Evolutionary conservation across 2,329 filamentous ascomycete species (phyloP).

Genomic region (Onygenales sp.): DNA sequence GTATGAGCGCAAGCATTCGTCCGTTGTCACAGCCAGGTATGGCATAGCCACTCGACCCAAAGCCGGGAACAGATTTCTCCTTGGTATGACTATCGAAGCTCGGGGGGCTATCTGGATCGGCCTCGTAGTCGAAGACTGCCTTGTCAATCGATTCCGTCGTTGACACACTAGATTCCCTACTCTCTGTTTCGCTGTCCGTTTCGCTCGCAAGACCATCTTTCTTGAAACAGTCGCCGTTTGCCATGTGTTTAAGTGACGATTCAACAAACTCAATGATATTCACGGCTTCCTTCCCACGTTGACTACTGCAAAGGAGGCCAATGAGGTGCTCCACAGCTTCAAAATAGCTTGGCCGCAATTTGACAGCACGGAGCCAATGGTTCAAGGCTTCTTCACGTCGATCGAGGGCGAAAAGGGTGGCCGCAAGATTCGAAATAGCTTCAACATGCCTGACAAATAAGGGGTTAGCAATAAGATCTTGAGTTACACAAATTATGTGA

Average conservation of each 20-base stretch:
- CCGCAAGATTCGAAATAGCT: constrained; percentile 86
- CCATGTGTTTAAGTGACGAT: constrained; percentile 50
- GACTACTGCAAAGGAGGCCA: constrained; percentile 70
- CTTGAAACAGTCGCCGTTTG: constrained; percentile 39
- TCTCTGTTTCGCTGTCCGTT: constrained; percentile 47
- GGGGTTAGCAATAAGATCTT: constrained; percentile 2
- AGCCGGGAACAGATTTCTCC: constrained; percentile 39
- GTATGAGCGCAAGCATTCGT: constrained; percentile 82
- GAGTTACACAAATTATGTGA: constrained; percentile 13
- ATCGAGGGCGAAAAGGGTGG: constrained; percentile 74
- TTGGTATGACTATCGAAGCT: constrained; percentile 18
- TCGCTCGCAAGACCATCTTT: constrained; percentile 49
- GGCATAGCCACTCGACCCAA: constrained; percentile 72
- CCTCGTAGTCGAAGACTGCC: constrained; percentile 48
- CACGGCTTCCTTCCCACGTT: constrained; percentile 75
- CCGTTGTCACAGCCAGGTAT: constrained; percentile 84
- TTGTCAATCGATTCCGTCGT: constrained; percentile 45
- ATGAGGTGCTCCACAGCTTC: constrained; percentile 94
- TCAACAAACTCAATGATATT: constrained; percentile 82
- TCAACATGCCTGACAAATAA: constrained; percentile 62
- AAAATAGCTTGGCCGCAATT: constrained; percentile 74
- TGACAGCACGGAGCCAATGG: constrained; percentile 78
- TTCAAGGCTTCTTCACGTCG: constrained; percentile 74
- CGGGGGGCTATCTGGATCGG: constrained; percentile 24
- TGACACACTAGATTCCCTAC: constrained; percentile 44